Evolutionary conservation across 2,329 filamentous ascomycete genomes (phyloP), one percentile per base, ranked within the genome.

Genomic region (Nemania sp.): DNA sequence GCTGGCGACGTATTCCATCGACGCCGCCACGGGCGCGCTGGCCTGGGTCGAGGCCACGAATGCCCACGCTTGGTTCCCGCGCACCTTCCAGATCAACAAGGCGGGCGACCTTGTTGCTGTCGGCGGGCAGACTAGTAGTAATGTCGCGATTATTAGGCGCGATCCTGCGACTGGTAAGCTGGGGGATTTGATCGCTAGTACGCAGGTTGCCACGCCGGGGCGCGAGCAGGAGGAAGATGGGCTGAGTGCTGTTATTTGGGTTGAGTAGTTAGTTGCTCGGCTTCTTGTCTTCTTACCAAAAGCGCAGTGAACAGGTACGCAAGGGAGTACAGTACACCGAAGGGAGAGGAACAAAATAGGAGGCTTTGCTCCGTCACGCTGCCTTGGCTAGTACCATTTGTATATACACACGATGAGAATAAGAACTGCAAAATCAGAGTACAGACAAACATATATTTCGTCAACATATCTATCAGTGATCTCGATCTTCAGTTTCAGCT

Each of bases 71-170:
- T 84, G 80, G 64, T 89, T 86, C 72, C 90, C 90, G 0, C 82
- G 90, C 1, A 89, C 89, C 1, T 90, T 92, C 75, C 82, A 82
- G 24, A 80, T 91, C 62, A 91, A 90, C 74, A 82, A 82, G 45
- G 84, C 84, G 0, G 90, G 90, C 0, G 82, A 84, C 52, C 72
- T 90, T 67, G 83, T 92, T 1, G 90, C 89, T 0, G 84, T 92
- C 45, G 90, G 86, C 0, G 85, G 90, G 26, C 89, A 92, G 79
- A 84, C 84, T 1, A 87, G 84, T 47, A 83, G 85, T 15, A 87
- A 84, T 24, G 86, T 92, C 0, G 86, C 84, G 1, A 83, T 92
- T 38, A 80, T 90, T 27, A 76, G 79, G 66, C 79, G 90, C 11
- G 84, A 92, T 76, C 76, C 81, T 0, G 75, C 77, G 15, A 88